Percentiles rank a stretch among this genome's conserved stretches.
phyloP scores from a whole-genome alignment of 2,329 filamentous ascomycete genomes.

The Davidsoniella virescens region DNA sequence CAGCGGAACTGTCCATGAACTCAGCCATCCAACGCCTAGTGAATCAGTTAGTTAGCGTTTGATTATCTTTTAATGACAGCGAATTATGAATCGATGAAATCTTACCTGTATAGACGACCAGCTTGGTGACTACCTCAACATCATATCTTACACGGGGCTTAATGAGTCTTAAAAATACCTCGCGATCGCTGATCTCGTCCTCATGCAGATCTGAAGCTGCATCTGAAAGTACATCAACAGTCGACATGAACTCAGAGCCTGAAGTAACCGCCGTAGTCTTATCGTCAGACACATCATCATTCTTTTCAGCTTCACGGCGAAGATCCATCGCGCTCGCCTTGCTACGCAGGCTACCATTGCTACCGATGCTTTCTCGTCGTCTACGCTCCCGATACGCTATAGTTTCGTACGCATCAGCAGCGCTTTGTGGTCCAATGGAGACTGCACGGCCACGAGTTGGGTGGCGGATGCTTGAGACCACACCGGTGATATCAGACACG shows the following conservation, averaged over 20 bases:
- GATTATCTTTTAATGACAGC: slow-evolving; percentile 12
- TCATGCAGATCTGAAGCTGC: slow-evolving; percentile 19
- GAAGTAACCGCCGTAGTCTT: not conserved
- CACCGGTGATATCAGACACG: slow-evolving; percentile 69
- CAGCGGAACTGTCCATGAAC: slow-evolving; percentile 57
- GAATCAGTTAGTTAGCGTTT: not conserved
- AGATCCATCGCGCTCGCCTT: slow-evolving; percentile 18
- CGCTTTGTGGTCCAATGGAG: slow-evolving; percentile 85
- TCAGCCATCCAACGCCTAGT: slow-evolving; percentile 66
- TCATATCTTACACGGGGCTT: slow-evolving; percentile 87
- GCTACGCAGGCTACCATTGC: slow-evolving; percentile 31
- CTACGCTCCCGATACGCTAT: slow-evolving; percentile 68
- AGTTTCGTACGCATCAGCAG: slow-evolving; percentile 90
- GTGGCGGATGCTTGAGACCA: slow-evolving; percentile 68
- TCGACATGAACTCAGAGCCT: not conserved
- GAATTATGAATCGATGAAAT: slow-evolving; percentile 10
- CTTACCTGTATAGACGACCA: slow-evolving; percentile 85
- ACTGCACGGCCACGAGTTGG: slow-evolving; percentile 61
- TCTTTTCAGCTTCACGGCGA: slow-evolving; percentile 5
- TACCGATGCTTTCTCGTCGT: slow-evolving; percentile 37
- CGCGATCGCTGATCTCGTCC: slow-evolving; percentile 46
- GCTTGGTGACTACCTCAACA: slow-evolving; percentile 94
- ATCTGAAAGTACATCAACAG: slow-evolving; percentile 17
- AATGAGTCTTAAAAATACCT: slow-evolving; percentile 71
- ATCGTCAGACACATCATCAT: slow-evolving; percentile 17